Conservation (phyloP, 1,284 basidiomycete species). For the Boletus mariae region DNA sequence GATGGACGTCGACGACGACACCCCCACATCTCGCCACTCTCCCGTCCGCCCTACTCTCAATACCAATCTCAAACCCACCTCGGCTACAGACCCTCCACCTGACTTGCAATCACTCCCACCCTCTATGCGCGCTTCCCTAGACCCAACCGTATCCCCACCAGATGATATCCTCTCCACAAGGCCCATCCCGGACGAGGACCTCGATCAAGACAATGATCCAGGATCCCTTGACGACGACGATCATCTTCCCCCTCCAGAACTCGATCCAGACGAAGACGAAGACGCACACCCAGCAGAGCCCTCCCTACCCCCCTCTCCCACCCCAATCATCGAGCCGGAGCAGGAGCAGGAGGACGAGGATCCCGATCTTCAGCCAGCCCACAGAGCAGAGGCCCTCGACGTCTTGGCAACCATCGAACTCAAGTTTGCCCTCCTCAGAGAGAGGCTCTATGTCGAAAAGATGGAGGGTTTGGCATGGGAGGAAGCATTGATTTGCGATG, state of each 20-base stretch:
- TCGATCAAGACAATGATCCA: conserved; percentile 27
- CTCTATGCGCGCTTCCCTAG: conserved; percentile 18
- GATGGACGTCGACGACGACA: conserved; percentile 38
- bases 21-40: conserved; percentile 14
- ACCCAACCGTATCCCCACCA: conserved; percentile 21
- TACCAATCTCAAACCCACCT: conserved; percentile 16
- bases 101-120: conserved; percentile 20
- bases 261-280: conserved; percentile 37
- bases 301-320: conserved; percentile 24
- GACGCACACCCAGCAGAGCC: conserved; percentile 31
- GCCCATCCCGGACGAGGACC: conserved; percentile 21
- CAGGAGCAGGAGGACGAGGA: conserved; percentile 40
- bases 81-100: conserved; percentile 7
- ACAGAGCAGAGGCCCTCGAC: conserved; percentile 76
- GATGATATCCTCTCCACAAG: conserved; percentile 11
- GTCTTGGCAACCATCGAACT: conserved; percentile 74
- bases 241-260: conserved; percentile 21
- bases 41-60: conserved; percentile 19
- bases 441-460: conserved; percentile 76
- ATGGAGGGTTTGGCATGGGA: conserved; percentile 79
- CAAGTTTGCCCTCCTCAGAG: conserved; percentile 70
- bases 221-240: conserved; percentile 27
- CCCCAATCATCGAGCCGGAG: conserved; percentile 23
- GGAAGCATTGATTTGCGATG: conserved; percentile 61
- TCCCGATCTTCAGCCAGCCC: conserved; percentile 65